Base-by-base conservation (phyloP, 2,329 filamentous ascomycete species). In the Neopestalotiopsis sp. region DNA sequence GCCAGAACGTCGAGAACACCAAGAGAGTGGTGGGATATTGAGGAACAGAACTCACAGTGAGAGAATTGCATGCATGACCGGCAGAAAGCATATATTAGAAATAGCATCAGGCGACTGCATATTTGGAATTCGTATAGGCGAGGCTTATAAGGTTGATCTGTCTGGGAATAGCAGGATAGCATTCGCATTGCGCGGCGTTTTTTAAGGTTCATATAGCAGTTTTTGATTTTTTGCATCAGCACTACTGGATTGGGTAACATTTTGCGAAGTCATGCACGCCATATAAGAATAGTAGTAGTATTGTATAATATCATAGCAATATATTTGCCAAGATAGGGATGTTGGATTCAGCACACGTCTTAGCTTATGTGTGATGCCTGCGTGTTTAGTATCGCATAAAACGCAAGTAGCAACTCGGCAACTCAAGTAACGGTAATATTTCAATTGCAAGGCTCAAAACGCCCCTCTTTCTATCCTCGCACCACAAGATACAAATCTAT, bases 21-120 rank as follows among this genome's bases (percentile, higher is more conserved):
- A 38, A 70, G 77, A 61, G 76, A 81, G 66, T 83, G 82, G 82
- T 83, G 82, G 82, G 82, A 84, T 73, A 69, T 68, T 2, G 70
- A 79, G 49, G 77, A 79, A 28, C 71, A 62, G 30, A 49, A 56
- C 24, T 24, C 45, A 9, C 45, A 53, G 17, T 53, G 45, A 53
- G 45, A 53, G n/a, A 53, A 17, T 9, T 20, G 17, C 6, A n/a
- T 53, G 20, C 45, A 53, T 6, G 34, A 40, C 32, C 24, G 57
- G 17, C 32, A 38, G n/a, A 40, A 62, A 62, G 59, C 28, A 24
- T 24, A 59, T 59, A 59, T 59, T 30, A 49, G 34, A 14, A 24
- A 56, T 34, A 67, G 68, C 62, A 45, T 40, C 45, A 56, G 24
- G 45, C 40, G 49, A 65, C 38, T 65, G 42, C 62, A 45, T 30